Evolutionary conservation across 345 rosid species (phyloP), one percentile per base, ranked within the genome.

Genomic region (Abelmoschus esculentus): DNA sequence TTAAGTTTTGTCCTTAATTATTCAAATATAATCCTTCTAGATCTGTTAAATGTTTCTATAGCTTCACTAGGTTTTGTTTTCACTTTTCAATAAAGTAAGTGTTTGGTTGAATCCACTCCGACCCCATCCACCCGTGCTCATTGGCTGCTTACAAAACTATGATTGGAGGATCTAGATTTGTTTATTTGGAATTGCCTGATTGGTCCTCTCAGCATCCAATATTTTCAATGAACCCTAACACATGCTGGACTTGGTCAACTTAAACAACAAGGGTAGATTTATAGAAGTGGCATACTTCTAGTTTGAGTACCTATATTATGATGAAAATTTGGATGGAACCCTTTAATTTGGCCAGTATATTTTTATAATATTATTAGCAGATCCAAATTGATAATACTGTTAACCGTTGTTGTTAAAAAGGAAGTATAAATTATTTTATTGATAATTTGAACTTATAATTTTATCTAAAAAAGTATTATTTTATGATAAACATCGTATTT

Each of bases 71-170:
- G n/a, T n/a, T n/a, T n/a, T n/a, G n/a, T n/a, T n/a, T 6, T 36
- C 40, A 36, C 6, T 36, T 17, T 12, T 42, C 7, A 54, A 54
- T 29, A 5, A 4, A n/a, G 62, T 66, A 4, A n/a, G 62, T 66
- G 8, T 73, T 63, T 53, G 58, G 76, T 73, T 74, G 72, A 69
- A 66, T 74, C 74, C 78, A 72, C 70, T 57, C 58, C 54, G 63
- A 74, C 70, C 72, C 13, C 17, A 63, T 63, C 6, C 40, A 36
- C 19, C 32, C 0, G 0, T 12, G 32, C 66, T 70, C 47, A 70
- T 70, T 75, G 75, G 82, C 28, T 49, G n/a, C 46, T 31, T 17
- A 52, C 56, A 7, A 52, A 17, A 17, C 17, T 52, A 17, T 52
- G 26, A 55, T 22, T 55, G 59, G 12, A 19, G 19, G 29, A 19